phyloP scores from a whole-genome alignment of 2,329 filamentous ascomycete species.

The Sporothrix brasiliensis region DNA sequence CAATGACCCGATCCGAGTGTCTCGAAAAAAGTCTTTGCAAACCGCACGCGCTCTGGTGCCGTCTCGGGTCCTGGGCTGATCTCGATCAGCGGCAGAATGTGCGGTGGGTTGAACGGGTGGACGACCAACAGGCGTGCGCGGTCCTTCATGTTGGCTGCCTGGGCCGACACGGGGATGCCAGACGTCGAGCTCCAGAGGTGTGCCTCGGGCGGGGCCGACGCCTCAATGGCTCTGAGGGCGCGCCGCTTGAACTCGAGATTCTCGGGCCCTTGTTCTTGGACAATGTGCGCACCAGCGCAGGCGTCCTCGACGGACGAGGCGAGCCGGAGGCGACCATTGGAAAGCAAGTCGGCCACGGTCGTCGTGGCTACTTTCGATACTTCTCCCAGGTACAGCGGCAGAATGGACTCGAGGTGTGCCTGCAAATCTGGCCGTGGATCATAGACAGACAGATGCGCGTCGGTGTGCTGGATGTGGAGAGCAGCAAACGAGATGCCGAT shows the following conservation, averaged over 20 bases:
- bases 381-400: constrained; percentile 28
- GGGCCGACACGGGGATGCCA: constrained; percentile 43
- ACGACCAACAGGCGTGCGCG: constrained; percentile 47
- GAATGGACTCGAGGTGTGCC: constrained; percentile 4
- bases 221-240: constrained; percentile 44
- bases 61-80: constrained; percentile 47
- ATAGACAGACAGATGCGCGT: constrained; percentile 21
- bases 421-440: constrained; percentile 30
- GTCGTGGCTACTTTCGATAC: neutral
- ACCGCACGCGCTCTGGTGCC: constrained; percentile 35
- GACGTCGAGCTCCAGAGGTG: constrained; percentile 49
- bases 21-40: constrained; percentile 46
- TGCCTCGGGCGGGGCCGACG: constrained; percentile 39
- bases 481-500: constrained; percentile 33
- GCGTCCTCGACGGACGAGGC: constrained; percentile 15
- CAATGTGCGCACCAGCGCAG: constrained; percentile 25
- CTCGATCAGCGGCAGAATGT: constrained; percentile 53
- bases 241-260: constrained; percentile 46
- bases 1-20: constrained; percentile 44
- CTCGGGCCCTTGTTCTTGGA: constrained; percentile 46
- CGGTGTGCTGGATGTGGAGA: constrained; percentile 28
- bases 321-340: constrained; percentile 3
- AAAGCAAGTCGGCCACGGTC: neutral
- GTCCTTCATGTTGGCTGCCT: constrained; percentile 39
- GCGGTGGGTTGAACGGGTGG: constrained; percentile 54